Evolutionary conservation across 768 basidiomycete genomes (phyloP), one percentile per base, ranked within the genome.

Genomic region (Kwoniella shandongensis): DNA sequence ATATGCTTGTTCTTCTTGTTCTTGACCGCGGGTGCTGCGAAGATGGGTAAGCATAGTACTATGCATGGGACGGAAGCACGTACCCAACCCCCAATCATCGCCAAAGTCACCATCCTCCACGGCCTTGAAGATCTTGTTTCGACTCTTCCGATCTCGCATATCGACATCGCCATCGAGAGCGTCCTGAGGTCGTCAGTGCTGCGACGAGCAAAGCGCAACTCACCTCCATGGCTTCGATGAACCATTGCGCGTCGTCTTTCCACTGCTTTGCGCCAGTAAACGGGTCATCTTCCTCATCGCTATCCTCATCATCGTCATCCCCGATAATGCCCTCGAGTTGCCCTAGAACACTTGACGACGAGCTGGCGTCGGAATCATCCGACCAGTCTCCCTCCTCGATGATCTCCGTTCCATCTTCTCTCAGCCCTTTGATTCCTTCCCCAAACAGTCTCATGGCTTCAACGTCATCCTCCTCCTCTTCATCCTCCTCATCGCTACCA

Each of bases 91-190:
- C 54, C 64, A 61, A 32, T 57, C 54, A 44, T 73, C 70, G 22
- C 63, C 79, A 57, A 80, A 80, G 44, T 77, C 65, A 3, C 86
- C 88, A 63, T 86, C 78, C 12, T 78, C 79, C 32, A 88, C 79
- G 0, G 87, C 81, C 20, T 77, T 78, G 80, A 88, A 87, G 0
- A 86, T 47, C 26, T 79, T 73, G n/a, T 85, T 85, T 54, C 79
- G 78, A 54, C 76, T 73, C 63, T 84, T 84, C 26, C 81, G 78
- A 54, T 83, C 30, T 70, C 76, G 8, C 26, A 86, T 78, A 10
- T 80, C 79, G 20, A 80, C 79, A 51, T 86, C 82, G 20, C 83
- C 81, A 36, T 87, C 86, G 4, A 90, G 67, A 6, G 86, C 67
- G 12, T 80, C 80, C 88, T 91, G 60, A 0, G 38, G 10, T 30